A percentile compares a stretch with the other conserved stretches of the same genome.
phyloP scores from a whole-genome alignment of 2,329 filamentous ascomycete species.

The Aureobasidium sp. region DNA sequence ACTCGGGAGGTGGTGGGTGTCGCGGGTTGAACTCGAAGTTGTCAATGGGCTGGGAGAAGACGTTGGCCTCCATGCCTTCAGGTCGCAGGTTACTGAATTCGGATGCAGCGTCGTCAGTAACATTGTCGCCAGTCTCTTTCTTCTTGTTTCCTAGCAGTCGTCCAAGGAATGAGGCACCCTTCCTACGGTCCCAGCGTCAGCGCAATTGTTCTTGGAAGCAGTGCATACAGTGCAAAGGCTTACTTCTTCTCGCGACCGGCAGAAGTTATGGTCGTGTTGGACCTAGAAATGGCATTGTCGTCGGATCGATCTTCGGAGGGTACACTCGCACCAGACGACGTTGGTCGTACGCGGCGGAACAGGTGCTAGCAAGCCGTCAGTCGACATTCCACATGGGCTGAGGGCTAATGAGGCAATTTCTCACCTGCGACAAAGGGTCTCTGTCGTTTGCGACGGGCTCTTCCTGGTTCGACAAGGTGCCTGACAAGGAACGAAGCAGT shows the following conservation, averaged over 20 bases:
- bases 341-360: constrained; percentile 47
- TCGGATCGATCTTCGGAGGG: constrained; percentile 39
- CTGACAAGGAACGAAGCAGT: constrained; percentile 15
- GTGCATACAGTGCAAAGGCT: not conserved
- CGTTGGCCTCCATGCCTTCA: constrained; percentile 73
- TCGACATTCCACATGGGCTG: not conserved
- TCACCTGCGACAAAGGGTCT: constrained; percentile 60
- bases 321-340: constrained; percentile 20
- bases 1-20: constrained; percentile 80
- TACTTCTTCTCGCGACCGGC: constrained; percentile 9
- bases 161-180: constrained; percentile 83
- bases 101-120: constrained; percentile 27
- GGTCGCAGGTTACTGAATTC: constrained; percentile 48
- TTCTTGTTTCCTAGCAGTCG: constrained; percentile 74
- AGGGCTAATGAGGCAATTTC: constrained; percentile 23
- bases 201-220: not conserved
- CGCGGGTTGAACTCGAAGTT: constrained; percentile 70
- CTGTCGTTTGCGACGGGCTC: constrained; percentile 28
- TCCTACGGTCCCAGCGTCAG: constrained; percentile 45
- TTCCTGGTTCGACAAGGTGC: constrained; percentile 12
- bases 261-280: constrained; percentile 10
- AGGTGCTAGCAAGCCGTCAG: constrained; percentile 35
- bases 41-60: constrained; percentile 69
- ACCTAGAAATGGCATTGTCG: constrained; percentile 2
- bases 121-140: constrained; percentile 36